A percentile compares a stretch with the other conserved stretches of the same genome.
Evolutionary conservation across 257 asterid genomes (phyloP).

Genomic region (Craterostigma plantagineum): DNA sequence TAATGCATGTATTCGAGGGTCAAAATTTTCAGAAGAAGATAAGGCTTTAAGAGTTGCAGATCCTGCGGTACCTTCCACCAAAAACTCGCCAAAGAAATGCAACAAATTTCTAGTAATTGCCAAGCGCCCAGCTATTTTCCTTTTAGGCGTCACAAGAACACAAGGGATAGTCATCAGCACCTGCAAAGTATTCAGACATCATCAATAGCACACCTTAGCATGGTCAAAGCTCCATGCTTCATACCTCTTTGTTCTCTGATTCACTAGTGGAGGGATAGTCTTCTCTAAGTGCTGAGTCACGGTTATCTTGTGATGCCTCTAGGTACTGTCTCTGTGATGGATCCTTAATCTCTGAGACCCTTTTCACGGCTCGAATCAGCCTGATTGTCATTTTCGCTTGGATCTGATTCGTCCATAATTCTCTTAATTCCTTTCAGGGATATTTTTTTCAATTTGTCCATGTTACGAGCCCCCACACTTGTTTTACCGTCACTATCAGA

Average conservation of each 20-base stretch:
- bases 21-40: constrained; percentile 38
- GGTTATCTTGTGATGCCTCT: too few relatives aligned
- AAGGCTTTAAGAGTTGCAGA: constrained; percentile 50
- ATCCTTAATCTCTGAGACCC: constrained; percentile 25
- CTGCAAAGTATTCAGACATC: too few relatives aligned
- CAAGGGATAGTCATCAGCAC: constrained; percentile 65
- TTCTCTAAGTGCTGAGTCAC: too few relatives aligned
- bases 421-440: constrained; percentile 57
- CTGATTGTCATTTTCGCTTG: constrained; percentile 36
- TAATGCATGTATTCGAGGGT: constrained; percentile 36
- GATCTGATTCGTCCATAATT: constrained; percentile 71
- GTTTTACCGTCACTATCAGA: too few relatives aligned
- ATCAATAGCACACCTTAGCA: too few relatives aligned
- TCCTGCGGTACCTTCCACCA: constrained; percentile 93
- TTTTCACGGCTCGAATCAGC: constrained; percentile 35
- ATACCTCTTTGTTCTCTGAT: constrained; percentile 70
- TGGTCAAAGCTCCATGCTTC: too few relatives aligned
- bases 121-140: constrained; percentile 83
- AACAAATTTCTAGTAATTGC: constrained; percentile 53
- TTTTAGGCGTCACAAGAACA: constrained; percentile 82
- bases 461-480: constrained; percentile 38
- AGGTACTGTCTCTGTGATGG: too few relatives aligned
- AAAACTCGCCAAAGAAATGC: constrained; percentile 67
- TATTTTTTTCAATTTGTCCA: constrained; percentile 71
- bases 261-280: constrained; percentile 34